Conservation (phyloP, 1,139 yeast species). For the Kodamaea fungicola region DNA sequence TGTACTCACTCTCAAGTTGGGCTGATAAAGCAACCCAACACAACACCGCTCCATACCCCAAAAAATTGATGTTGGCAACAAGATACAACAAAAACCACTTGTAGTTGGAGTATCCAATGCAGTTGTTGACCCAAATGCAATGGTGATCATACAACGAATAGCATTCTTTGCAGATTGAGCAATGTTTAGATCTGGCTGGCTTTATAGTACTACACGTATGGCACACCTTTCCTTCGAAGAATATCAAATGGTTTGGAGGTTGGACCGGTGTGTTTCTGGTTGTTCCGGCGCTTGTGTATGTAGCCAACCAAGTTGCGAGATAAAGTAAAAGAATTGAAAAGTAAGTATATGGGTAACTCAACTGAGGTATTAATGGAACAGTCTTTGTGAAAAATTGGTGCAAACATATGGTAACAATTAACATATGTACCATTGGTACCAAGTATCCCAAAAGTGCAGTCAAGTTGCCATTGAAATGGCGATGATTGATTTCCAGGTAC, state of each 20-base stretch:
- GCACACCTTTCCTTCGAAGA: slow-evolving; percentile 40
- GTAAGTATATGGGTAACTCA: slow-evolving; percentile 17
- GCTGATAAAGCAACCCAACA: slow-evolving; percentile 21
- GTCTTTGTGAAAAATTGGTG: slow-evolving; percentile 42
- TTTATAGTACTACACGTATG: slow-evolving; percentile 65
- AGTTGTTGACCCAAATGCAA: slow-evolving; percentile 92
- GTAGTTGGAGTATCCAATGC: slow-evolving; percentile 78
- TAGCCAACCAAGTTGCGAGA: slow-evolving; percentile 33
- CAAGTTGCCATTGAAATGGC: slow-evolving; percentile 16
- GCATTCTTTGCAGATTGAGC: slow-evolving; percentile 70
- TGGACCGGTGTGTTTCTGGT: slow-evolving; percentile 18
- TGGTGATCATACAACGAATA: slow-evolving; percentile 80
- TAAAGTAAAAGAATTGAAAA: slow-evolving; percentile 37
- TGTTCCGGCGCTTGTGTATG: slow-evolving; percentile 57
- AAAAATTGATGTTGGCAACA: slow-evolving; percentile 49
- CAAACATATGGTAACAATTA: slow-evolving; percentile 45
- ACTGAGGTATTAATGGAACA: slow-evolving; percentile 23
- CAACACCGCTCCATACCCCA: slow-evolving; percentile 59
- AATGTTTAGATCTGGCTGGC: slow-evolving; percentile 90
- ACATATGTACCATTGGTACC: slow-evolving; percentile 50
- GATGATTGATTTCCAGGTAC: slow-evolving; percentile 10
- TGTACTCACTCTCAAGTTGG: slow-evolving; percentile 12
- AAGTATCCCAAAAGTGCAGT: slow-evolving; percentile 28
- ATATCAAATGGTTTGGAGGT: slow-evolving; percentile 56
- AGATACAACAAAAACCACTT: slow-evolving; percentile 67